These are phyloP conservation scores for Elsinoe batatas DNA, from an alignment of 2,329 filamentous ascomycete genomes.

Conservation along the genomic window DNA sequence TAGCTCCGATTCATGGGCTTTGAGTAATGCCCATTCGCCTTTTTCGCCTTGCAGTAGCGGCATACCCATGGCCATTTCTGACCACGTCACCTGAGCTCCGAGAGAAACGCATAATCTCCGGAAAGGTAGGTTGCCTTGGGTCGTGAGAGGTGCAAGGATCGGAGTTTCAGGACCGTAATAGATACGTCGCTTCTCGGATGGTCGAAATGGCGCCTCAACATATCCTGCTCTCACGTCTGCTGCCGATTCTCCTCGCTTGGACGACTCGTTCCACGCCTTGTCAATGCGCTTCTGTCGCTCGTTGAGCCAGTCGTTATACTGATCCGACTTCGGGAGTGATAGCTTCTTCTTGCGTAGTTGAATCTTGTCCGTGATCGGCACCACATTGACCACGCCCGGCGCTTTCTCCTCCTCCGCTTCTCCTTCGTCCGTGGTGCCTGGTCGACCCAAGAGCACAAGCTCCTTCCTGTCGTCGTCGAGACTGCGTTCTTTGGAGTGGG, in stretches of 20 bases:
- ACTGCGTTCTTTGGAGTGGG: conserved; percentile 74
- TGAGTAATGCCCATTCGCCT: conserved; percentile 89
- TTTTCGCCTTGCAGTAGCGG: conserved; percentile 84
- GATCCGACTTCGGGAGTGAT: conserved; percentile 61
- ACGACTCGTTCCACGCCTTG: conserved; percentile 22
- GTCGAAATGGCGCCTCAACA: conserved; percentile 74
- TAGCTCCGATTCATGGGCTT: conserved; percentile 78
- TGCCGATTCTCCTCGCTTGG: conserved; percentile 28
- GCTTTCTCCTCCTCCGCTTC: conserved; percentile 29
- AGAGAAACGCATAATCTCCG: conserved; percentile 80
- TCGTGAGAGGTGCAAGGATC: conserved; percentile 86
- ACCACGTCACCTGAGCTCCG: conserved; percentile 89
- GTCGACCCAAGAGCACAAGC: conserved; percentile 57
- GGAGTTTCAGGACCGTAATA: conserved; percentile 95
- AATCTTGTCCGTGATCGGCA: conserved; percentile 60
- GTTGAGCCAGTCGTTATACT: conserved; percentile 69
- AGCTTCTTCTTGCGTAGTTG: conserved; percentile 63
- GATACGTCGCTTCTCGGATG: conserved; percentile 85
- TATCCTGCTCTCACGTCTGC: conserved; percentile 59
- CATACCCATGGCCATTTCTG: conserved; percentile 92
- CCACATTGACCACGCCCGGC: conserved; percentile 65
- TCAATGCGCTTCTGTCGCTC: conserved; percentile 40
- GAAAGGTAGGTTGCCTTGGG: conserved; percentile 93
- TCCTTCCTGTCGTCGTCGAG: conserved; percentile 74
- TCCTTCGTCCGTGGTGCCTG: conserved; percentile 35